Base-by-base conservation (phyloP, 306 rosid genomes). In the Trichosanthes cucumerina region DNA sequence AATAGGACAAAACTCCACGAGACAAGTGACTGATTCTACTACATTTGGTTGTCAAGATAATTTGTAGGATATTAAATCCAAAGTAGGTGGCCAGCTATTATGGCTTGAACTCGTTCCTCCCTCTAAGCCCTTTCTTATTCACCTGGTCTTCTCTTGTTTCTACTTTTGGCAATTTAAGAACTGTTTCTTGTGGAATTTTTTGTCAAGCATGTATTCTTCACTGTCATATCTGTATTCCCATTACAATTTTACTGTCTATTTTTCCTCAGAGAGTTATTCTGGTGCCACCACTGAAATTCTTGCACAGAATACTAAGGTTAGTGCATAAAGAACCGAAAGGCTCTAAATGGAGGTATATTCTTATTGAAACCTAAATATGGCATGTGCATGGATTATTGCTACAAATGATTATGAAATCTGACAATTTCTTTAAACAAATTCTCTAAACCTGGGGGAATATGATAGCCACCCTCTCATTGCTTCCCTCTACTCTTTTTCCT, bases 291-390 rank as follows among this genome's bases (percentile, higher is more conserved):
- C 7, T 66, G 16, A 43, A 19, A 43, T 13, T 69, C 54, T 43
- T 21, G 2, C 54, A 41, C 36, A 69, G 21, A 44, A 43, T n/a
- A 2, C 38, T 41, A 21, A 21, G 54, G 76, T 44, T 44, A 41
- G 54, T 41, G 54, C n/a, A 9, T 64, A 13, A 44, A 24, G 56
- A 43, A 13, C 56, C 56, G 38, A 70, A 70, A 70, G 38, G 36
- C 76, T 43, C 54, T 43, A 44, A 69, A 69, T 41, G 75, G 4
- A 69, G 75, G 36, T 44, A 68, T 41, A 68, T 68, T 68, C 75
- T 41, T 39, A 41, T n/a, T 68, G 10, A 21, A 68, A 68, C 52
- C 75, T 41, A 44, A 23, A 47, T 69, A 41, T 69, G 75, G 75
- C 21, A 69, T 43, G 75, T 43, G 33, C 75, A 43, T 39, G 75